phyloP scores from a whole-genome alignment of 441 rosid genomes.

The Aquilaria agallochum region DNA sequence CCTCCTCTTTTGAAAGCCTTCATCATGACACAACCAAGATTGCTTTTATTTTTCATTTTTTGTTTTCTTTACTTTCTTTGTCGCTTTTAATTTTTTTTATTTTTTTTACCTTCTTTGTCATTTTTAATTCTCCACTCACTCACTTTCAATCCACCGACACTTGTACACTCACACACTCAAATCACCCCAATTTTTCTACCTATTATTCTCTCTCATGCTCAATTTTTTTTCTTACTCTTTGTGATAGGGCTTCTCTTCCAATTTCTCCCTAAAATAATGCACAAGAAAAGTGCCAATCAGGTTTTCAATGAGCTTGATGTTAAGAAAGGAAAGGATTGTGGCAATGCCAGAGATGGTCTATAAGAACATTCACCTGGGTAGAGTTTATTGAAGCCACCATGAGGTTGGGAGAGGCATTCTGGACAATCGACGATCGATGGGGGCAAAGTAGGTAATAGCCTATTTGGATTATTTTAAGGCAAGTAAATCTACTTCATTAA shows the following conservation, averaged over 20 bases:
- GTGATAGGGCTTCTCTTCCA: slow-evolving; percentile 43
- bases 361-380: slow-evolving; percentile 46
- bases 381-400: slow-evolving; percentile 44
- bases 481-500: no score
- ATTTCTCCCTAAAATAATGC: slow-evolving; percentile 17
- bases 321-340: slow-evolving; percentile 4
- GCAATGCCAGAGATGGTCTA: slow-evolving; percentile 6
- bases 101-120: slow-evolving; percentile 25
- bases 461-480: no score
- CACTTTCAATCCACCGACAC: slow-evolving; percentile 17
- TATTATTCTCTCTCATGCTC: slow-evolving; percentile 8
- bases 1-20: no score
- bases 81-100: slow-evolving; percentile 1
- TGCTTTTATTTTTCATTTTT: no score
- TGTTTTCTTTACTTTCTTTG: no score
- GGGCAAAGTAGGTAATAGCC: no score
- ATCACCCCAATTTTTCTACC: slow-evolving; percentile 6
- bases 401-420: no score
- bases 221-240: slow-evolving; percentile 14
- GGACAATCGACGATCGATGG: no score
- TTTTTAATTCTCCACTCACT: slow-evolving; percentile 24
- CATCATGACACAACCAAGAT: no score
- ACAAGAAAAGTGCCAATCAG: slow-evolving; percentile 8
- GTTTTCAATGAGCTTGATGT: background rate
- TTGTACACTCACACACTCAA: slow-evolving; percentile 10